Evolutionary conservation across 257 asterid species (phyloP).

Genomic region (Solanum tarapatanum): DNA sequence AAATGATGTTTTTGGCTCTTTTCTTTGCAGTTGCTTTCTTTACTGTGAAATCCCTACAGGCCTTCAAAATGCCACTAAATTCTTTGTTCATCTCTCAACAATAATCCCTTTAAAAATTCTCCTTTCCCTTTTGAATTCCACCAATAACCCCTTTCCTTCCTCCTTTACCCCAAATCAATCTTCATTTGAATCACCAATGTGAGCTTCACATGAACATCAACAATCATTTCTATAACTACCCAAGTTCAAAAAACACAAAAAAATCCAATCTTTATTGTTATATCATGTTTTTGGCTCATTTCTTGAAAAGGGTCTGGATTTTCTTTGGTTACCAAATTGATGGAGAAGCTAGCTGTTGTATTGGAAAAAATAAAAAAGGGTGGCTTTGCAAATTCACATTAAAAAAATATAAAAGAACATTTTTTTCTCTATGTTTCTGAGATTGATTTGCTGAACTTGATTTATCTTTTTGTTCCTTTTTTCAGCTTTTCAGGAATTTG

Average conservation of each 20-base stretch:
- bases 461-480: background rate
- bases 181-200: constrained; percentile 14
- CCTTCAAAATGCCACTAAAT: constrained; percentile 67
- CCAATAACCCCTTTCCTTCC: background rate
- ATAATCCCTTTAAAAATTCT: constrained; percentile 3
- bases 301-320: background rate
- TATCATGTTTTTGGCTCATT: background rate
- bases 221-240: constrained; percentile 1
- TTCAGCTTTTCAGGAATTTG: constrained; percentile 1
- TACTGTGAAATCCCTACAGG: constrained; percentile 51
- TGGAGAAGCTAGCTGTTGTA: background rate
- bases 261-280: background rate
- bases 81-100: constrained; percentile 59
- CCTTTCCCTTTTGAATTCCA: background rate
- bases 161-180: constrained; percentile 31
- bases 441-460: constrained; percentile 13
- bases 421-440: background rate
- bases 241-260: background rate
- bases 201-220: constrained; percentile 11
- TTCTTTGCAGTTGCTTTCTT: constrained; percentile 47
- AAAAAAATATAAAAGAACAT: background rate
- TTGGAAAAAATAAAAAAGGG: background rate
- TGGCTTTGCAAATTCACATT: background rate
- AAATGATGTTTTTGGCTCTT: constrained; percentile 30
- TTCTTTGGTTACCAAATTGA: background rate